phyloP scores from a whole-genome alignment of 352 stramenopile genomes.

The Pythium folliculosum region DNA sequence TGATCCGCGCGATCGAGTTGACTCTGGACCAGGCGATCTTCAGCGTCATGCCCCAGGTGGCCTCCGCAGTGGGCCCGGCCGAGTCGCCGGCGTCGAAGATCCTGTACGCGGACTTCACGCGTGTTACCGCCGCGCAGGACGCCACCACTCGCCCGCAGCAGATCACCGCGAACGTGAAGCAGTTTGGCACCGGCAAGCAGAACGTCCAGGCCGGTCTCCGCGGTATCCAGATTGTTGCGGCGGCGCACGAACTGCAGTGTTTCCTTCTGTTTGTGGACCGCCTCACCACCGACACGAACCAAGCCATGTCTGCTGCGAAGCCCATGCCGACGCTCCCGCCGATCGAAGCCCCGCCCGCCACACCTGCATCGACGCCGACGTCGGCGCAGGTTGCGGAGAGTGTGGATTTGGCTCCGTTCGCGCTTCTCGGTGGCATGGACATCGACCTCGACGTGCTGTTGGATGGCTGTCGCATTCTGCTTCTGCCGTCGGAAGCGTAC shows the following conservation, averaged over 20 bases:
- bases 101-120: conserved; percentile 32
- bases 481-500: conserved; percentile 25
- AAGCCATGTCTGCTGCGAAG: conserved; percentile 33
- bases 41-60: conserved; percentile 21
- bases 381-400: not conserved
- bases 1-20: conserved; percentile 25
- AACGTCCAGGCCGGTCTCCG: conserved; percentile 20
- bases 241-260: conserved; percentile 33
- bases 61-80: conserved; percentile 27
- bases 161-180: conserved; percentile 28
- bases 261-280: conserved; percentile 42
- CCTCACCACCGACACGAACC: conserved; percentile 22
- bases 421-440: conserved; percentile 29
- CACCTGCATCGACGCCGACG: conserved; percentile 3
- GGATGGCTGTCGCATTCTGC: conserved; percentile 27
- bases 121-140: conserved; percentile 7
- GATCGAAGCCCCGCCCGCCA: conserved; percentile 3
- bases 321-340: conserved; percentile 24
- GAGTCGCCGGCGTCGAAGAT: conserved; percentile 35
- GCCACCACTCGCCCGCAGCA: conserved; percentile 21
- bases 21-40: conserved; percentile 34
- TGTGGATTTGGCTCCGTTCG: conserved; percentile 31
- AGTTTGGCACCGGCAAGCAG: conserved; percentile 32
- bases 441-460: conserved; percentile 30
- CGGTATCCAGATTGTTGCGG: conserved; percentile 30